Conservation (phyloP, 202 grass and related monocot species). For the Carex arenaria region DNA sequence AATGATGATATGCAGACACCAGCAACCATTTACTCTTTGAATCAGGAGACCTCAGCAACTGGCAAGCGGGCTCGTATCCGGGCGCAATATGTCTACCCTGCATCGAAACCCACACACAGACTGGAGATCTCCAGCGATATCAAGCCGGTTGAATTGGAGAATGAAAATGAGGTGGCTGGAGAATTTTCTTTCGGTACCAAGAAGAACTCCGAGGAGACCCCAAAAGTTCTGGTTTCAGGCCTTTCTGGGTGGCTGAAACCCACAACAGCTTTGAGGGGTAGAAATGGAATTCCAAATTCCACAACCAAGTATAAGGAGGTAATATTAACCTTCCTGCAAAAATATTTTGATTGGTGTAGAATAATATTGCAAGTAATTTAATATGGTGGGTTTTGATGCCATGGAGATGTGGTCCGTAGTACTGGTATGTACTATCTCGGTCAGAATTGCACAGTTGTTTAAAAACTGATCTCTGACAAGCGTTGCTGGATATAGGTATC, state of each 20-base stretch:
- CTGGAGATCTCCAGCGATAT: slow-evolving; percentile 20
- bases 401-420: background rate
- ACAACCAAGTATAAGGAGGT: slow-evolving; percentile 72
- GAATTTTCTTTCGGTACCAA: background rate
- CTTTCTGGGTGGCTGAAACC: slow-evolving; percentile 47
- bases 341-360: background rate
- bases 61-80: slow-evolving; percentile 35
- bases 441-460: background rate
- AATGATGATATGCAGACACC: slow-evolving; percentile 72
- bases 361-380: background rate
- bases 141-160: slow-evolving; percentile 10
- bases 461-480: background rate
- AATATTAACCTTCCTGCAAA: background rate
- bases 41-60: slow-evolving; percentile 26
- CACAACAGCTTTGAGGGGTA: slow-evolving; percentile 23
- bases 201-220: background rate
- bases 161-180: slow-evolving; percentile 14
- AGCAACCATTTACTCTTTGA: slow-evolving; percentile 49
- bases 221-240: slow-evolving; percentile 23
- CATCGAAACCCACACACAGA: slow-evolving; percentile 31
- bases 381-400: background rate
- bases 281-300: slow-evolving; percentile 73
- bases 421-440: background rate
- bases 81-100: slow-evolving; percentile 53
- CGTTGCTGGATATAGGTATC: background rate